Evolutionary conservation across 2,329 filamentous ascomycete genomes (phyloP).

Genomic region (Arthrobotrys pseudoclavata): DNA sequence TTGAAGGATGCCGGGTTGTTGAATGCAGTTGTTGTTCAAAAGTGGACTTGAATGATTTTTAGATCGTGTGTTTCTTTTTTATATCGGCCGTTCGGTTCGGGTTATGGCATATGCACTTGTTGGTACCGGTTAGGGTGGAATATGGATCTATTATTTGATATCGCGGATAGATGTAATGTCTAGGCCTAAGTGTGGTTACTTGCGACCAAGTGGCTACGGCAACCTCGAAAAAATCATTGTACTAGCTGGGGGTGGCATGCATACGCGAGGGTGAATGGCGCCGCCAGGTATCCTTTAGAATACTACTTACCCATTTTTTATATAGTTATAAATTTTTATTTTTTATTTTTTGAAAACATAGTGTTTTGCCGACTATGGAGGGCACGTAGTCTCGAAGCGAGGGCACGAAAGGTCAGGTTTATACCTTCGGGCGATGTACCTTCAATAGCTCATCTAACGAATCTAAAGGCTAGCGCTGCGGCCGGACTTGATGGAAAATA

Average conservation of each 20-base stretch:
- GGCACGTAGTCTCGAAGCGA: no score
- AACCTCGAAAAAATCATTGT: background rate
- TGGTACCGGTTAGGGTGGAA: background rate
- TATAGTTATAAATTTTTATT: no score
- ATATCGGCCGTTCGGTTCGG: background rate
- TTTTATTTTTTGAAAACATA: background rate
- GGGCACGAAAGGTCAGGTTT: no score
- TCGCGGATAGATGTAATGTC: background rate
- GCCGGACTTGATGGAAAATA: background rate
- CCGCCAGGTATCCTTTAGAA: background rate
- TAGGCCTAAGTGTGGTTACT: background rate
- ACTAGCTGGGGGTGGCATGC: background rate
- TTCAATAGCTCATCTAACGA: no score
- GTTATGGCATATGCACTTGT: background rate
- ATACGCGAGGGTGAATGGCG: background rate
- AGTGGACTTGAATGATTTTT: slow-evolving; percentile 68
- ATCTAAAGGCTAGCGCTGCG: background rate
- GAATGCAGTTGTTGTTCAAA: slow-evolving; percentile 72
- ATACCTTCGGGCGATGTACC: no score
- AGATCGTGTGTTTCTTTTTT: slow-evolving; percentile 3
- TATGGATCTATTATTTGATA: slow-evolving; percentile 5
- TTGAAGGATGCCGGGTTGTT: slow-evolving; percentile 68
- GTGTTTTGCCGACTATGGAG: background rate
- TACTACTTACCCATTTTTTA: no score
- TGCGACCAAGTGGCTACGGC: background rate